These are phyloP conservation scores for Rhododendron griersonianum DNA, from an alignment of 148 eudicot genomes.

Conservation along the genomic window DNA sequence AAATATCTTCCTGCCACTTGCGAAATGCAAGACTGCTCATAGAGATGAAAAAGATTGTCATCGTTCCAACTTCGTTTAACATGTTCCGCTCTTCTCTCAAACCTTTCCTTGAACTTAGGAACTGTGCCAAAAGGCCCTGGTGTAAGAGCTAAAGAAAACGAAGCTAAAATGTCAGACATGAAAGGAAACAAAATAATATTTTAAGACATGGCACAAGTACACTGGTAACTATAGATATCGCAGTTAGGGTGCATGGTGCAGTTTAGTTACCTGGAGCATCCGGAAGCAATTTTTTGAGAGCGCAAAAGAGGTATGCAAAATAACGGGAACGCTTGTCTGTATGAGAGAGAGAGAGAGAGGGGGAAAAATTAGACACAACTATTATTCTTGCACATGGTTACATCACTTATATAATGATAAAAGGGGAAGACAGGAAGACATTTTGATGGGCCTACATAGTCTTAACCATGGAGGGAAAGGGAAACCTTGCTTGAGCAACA, in stretches of 20 bases:
- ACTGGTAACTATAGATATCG: background rate
- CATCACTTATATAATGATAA: no score
- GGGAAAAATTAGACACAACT: background rate
- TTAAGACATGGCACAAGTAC: background rate
- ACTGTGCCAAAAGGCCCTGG: background rate
- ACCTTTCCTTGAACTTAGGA: background rate
- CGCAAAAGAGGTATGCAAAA: background rate
- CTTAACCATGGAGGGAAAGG: no score
- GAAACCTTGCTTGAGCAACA: background rate
- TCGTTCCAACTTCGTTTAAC: background rate
- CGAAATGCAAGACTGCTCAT: background rate
- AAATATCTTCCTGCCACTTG: background rate
- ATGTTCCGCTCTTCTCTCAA: background rate
- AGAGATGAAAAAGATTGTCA: background rate
- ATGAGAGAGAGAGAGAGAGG: background rate
- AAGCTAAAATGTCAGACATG: background rate
- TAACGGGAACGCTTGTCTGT: background rate
- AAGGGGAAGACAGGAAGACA: background rate
- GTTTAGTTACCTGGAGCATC: background rate
- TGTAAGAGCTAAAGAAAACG: background rate
- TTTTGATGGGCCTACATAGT: no score
- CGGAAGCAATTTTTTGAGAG: background rate
- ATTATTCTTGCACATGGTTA: background rate
- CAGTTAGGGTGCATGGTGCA: background rate
- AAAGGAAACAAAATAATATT: background rate